Evolutionary conservation across 2,329 filamentous ascomycete species (phyloP).

Genomic region (Metarhizium rileyi): DNA sequence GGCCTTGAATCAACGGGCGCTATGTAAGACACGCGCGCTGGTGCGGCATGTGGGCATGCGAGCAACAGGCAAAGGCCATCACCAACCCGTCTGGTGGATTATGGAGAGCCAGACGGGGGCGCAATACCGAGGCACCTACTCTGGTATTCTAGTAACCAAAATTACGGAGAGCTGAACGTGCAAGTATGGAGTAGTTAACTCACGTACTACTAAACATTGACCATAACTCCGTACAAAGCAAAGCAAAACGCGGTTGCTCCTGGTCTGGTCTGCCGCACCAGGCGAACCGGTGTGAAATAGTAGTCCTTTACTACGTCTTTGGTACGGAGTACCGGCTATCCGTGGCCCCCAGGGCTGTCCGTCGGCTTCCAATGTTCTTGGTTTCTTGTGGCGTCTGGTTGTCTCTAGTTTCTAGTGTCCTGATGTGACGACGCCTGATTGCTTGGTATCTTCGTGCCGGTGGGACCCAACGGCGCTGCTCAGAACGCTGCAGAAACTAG

Average conservation of each 20-base stretch:
- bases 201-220: too few species aligned
- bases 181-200: too few species aligned
- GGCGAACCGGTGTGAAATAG: slow-evolving; percentile 2
- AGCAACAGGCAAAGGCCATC: neutral
- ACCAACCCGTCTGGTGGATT: too few species aligned
- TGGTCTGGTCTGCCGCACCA: neutral
- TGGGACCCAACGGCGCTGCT: neutral
- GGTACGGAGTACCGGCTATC: neutral
- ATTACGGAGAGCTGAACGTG: too few species aligned
- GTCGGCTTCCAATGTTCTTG: neutral
- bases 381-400: neutral
- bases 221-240: neutral
- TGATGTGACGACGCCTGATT: too few species aligned
- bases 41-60: neutral
- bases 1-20: neutral
- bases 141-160: too few species aligned
- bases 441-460: too few species aligned
- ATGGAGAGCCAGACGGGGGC: too few species aligned
- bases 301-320: neutral
- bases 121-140: too few species aligned
- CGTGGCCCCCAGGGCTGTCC: neutral
- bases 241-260: neutral
- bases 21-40: neutral
- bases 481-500: neutral
- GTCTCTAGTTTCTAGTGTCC: neutral